These are phyloP conservation scores for Syzygium aromaticum DNA, from an alignment of 345 rosid species.

Conservation along the genomic window DNA sequence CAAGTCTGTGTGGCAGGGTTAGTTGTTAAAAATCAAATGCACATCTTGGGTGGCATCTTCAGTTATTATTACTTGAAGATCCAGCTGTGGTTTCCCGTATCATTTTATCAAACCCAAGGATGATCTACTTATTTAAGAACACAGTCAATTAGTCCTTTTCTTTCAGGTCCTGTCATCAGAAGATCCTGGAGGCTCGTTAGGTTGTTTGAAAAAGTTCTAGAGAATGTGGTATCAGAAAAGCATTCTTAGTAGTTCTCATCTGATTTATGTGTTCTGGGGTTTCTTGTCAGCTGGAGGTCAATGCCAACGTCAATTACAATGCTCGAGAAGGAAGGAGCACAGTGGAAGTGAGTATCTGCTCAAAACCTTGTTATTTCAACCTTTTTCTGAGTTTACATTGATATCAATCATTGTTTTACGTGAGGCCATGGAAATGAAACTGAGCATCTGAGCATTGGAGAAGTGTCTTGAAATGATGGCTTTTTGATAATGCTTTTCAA, in stretches of 20 bases:
- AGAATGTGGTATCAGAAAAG: neutral
- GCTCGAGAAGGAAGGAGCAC: constrained; percentile 83
- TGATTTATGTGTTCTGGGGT: neutral
- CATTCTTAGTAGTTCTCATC: neutral
- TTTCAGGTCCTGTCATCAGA: neutral
- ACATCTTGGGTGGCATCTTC: neutral
- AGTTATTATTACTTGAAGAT: neutral
- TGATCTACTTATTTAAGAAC: neutral
- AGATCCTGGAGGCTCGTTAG: neutral
- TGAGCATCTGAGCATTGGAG: neutral
- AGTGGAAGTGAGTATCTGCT: constrained; percentile 37
- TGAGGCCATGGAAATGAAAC: neutral
- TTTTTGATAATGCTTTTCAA: neutral
- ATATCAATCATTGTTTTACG: neutral
- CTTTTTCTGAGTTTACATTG: neutral
- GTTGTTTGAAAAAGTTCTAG: neutral
- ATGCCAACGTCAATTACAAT: constrained; percentile 51
- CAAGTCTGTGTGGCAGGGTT: neutral
- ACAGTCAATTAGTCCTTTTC: neutral
- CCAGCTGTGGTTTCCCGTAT: neutral
- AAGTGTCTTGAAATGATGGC: neutral
- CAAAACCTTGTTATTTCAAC: neutral
- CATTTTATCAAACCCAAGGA: neutral
- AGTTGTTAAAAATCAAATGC: neutral
- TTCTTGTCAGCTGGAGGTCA: constrained; percentile 48